phyloP scores from a whole-genome alignment of 495 filamentous ascomycete genomes.

The Aspergillus kassunensis region DNA sequence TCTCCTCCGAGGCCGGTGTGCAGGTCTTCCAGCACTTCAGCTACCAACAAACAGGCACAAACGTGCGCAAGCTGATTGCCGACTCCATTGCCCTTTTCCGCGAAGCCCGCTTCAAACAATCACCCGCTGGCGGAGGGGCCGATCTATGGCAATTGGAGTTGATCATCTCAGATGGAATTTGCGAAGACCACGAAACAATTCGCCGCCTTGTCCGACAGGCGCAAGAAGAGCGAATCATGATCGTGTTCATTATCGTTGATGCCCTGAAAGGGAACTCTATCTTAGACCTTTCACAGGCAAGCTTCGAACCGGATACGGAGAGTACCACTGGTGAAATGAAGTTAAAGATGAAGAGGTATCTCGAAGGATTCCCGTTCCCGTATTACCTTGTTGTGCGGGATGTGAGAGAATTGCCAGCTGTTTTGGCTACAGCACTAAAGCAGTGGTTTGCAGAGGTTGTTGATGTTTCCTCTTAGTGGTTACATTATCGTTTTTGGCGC shows the following conservation, averaged over 20 bases:
- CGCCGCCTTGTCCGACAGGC: slow-evolving; percentile 77
- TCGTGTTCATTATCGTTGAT: slow-evolving; percentile 96
- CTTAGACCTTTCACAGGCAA: slow-evolving; percentile 74
- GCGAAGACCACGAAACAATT: slow-evolving; percentile 82
- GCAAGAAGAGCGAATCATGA: slow-evolving; percentile 91
- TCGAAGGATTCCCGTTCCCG: slow-evolving; percentile 92
- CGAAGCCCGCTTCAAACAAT: slow-evolving; percentile 59
- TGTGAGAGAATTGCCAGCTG: slow-evolving; percentile 82
- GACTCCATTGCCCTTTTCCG: slow-evolving; percentile 78
- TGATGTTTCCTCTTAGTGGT: slow-evolving; percentile 49
- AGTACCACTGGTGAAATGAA: slow-evolving; percentile 54
- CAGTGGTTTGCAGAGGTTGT: slow-evolving; percentile 97
- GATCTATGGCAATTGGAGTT: slow-evolving; percentile 97
- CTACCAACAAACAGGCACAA: slow-evolving; percentile 79
- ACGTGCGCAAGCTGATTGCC: slow-evolving; percentile 73
- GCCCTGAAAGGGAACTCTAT: slow-evolving; percentile 66
- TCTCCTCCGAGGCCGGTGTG: slow-evolving; percentile 77
- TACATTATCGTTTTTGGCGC: neutral
- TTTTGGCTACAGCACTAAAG: slow-evolving; percentile 81
- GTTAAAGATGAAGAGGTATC: slow-evolving; percentile 77
- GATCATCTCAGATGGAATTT: slow-evolving; percentile 89
- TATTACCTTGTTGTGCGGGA: slow-evolving; percentile 94
- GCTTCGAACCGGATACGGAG: slow-evolving; percentile 60
- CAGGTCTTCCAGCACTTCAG: slow-evolving; percentile 78
- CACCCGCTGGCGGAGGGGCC: slow-evolving; percentile 49